Percentiles rank a stretch among this genome's conserved stretches.
Evolutionary conservation across 352 stramenopile species (phyloP).

Genomic region (Globisporangium okanoganense): DNA sequence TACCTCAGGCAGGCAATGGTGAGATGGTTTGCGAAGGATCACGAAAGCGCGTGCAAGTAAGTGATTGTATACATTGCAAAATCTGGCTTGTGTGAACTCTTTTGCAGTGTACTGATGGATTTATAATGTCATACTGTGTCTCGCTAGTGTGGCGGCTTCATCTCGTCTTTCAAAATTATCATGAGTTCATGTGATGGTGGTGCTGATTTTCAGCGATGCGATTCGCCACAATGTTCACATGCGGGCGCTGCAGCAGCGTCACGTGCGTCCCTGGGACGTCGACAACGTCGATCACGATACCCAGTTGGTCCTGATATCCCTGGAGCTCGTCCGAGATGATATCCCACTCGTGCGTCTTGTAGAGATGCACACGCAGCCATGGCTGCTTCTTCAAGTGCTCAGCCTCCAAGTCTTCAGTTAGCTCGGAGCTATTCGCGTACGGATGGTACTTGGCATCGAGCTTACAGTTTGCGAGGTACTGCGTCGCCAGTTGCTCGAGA

Average conservation of each 20-base stretch:
- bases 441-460: conserved; percentile 5
- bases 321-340: background rate
- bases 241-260: background rate
- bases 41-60: too few species aligned
- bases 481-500: background rate
- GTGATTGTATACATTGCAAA: too few species aligned
- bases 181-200: background rate
- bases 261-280: background rate
- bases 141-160: background rate
- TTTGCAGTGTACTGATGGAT: too few species aligned
- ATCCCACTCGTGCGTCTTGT: background rate
- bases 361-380: conserved; percentile 2
- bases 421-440: background rate
- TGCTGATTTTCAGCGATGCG: background rate
- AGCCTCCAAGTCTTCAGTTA: background rate
- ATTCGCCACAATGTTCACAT: background rate
- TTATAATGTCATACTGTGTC: too few species aligned
- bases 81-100: too few species aligned
- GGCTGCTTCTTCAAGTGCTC: background rate
- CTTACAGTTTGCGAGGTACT: conserved; percentile 6
- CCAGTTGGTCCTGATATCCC: background rate
- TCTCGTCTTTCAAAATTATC: too few species aligned
- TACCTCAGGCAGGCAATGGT: too few species aligned
- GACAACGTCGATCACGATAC: background rate
- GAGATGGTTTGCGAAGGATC: too few species aligned